Evolutionary conservation across 2,329 filamentous ascomycete species (phyloP).

Genomic region (Fusarium nisikadoi): DNA sequence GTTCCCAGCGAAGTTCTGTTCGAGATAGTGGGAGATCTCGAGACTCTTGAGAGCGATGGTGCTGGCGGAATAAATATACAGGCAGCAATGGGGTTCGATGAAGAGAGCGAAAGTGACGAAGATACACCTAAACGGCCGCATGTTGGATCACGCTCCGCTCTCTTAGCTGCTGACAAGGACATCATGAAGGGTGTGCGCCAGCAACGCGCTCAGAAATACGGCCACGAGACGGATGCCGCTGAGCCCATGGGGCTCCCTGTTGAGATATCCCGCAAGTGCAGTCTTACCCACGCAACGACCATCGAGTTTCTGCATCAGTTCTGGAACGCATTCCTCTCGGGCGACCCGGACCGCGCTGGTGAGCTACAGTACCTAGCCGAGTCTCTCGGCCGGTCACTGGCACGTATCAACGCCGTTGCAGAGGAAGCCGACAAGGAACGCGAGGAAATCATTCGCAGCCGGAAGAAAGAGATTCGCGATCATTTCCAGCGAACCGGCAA

Average conservation of each 20-base stretch:
- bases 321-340: constrained; percentile 91
- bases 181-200: constrained; percentile 73
- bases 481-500: constrained; percentile 78
- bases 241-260: constrained; percentile 65
- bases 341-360: constrained; percentile 80
- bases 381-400: constrained; percentile 79
- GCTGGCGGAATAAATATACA: constrained; percentile 69
- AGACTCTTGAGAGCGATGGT: constrained; percentile 59
- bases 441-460: constrained; percentile 70
- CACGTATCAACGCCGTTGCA: constrained; percentile 83
- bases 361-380: constrained; percentile 87
- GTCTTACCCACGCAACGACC: constrained; percentile 86
- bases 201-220: constrained; percentile 68
- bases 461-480: constrained; percentile 76
- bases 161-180: constrained; percentile 72
- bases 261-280: constrained; percentile 68
- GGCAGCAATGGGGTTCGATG: constrained; percentile 72
- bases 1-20: constrained; percentile 75
- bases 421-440: constrained; percentile 82
- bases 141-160: constrained; percentile 76
- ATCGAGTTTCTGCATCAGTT: constrained; percentile 98
- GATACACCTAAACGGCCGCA: constrained; percentile 64
- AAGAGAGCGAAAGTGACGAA: constrained; percentile 76
- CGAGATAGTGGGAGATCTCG: constrained; percentile 71
- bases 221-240: constrained; percentile 58